phyloP scores from a whole-genome alignment of 495 filamentous ascomycete species.

The Penicilliopsis zonata region DNA sequence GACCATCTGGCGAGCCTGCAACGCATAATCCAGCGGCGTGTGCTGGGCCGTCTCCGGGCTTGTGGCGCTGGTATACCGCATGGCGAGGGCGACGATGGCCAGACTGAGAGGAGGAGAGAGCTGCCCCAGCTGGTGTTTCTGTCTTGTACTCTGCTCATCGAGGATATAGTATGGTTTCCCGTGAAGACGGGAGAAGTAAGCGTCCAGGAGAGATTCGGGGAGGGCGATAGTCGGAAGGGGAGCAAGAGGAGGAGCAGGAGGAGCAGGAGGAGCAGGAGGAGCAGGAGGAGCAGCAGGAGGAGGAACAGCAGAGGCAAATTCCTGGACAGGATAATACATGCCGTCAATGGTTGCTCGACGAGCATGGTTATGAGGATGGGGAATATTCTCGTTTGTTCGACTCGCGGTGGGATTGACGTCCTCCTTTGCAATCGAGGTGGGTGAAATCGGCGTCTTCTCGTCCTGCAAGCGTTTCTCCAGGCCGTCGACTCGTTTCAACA shows the following conservation, averaged over 20 bases:
- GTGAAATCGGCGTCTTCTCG: constrained; percentile 40
- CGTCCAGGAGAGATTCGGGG: constrained; percentile 54
- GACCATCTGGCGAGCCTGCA: constrained; percentile 51
- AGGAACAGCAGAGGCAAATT: constrained; percentile 4
- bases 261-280: constrained; percentile 15
- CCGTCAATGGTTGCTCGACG: constrained; percentile 14
- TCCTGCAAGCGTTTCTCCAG: constrained; percentile 70
- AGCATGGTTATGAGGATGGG: constrained; percentile 5
- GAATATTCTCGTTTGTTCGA: constrained; percentile 4
- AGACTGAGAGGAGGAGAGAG: constrained; percentile 50
- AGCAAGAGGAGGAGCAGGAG: constrained; percentile 12
- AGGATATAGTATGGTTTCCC: constrained; percentile 69
- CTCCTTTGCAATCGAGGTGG: constrained; percentile 23
- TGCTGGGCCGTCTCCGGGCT: constrained; percentile 43
- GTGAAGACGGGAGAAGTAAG: constrained; percentile 65
- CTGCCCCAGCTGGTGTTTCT: constrained; percentile 52
- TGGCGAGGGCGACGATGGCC: constrained; percentile 62
- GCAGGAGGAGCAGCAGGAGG: constrained; percentile 3
- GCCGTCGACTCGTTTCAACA: constrained; percentile 73
- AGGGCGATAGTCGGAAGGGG: constrained; percentile 21
- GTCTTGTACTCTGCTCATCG: constrained; percentile 57
- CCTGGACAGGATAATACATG: constrained; percentile 2
- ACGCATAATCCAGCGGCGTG: constrained; percentile 54
- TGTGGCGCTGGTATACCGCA: constrained; percentile 54
- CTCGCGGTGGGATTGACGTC: constrained; percentile 6